These are phyloP conservation scores for Teunomyces stri DNA, from an alignment of 805 yeast genomes.

Conservation along the genomic window DNA sequence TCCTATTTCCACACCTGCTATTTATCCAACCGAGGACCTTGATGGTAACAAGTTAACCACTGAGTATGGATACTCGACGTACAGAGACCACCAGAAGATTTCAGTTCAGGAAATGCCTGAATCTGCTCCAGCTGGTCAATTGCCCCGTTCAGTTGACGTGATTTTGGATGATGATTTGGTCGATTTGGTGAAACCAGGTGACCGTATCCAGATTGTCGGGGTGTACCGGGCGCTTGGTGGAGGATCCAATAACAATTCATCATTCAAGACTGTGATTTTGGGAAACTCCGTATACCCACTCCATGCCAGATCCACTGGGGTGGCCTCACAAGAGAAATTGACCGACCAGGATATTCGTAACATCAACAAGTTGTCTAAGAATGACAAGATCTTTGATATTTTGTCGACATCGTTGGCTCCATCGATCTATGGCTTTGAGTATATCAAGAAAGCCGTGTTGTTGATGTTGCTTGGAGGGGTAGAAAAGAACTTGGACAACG, in stretches of 20 bases:
- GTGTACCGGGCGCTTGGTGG: conserved; percentile 91
- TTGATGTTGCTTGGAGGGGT: conserved; percentile 91
- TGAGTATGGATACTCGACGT: conserved; percentile 90
- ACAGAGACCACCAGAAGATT: conserved; percentile 89
- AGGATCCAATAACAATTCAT: conserved; percentile 52
- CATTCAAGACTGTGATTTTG: conserved; percentile 78
- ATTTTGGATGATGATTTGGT: conserved; percentile 94
- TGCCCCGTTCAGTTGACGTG: conserved; percentile 90
- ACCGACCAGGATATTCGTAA: conserved; percentile 83
- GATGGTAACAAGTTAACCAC: conserved; percentile 86
- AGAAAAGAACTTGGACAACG: conserved; percentile 90
- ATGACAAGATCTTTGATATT: conserved; percentile 68
- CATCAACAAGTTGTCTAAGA: conserved; percentile 74
- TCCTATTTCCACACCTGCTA: conserved; percentile 77
- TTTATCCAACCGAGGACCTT: conserved; percentile 89
- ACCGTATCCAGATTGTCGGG: conserved; percentile 90
- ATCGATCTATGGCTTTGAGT: conserved; percentile 89
- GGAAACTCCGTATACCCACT: conserved; percentile 89
- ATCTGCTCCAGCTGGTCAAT: conserved; percentile 95
- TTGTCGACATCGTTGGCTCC: conserved; percentile 91
- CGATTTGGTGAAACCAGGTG: conserved; percentile 92
- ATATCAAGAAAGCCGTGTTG: conserved; percentile 86
- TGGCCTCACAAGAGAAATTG: conserved; percentile 64
- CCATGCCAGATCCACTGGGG: conserved; percentile 85
- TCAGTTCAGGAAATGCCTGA: conserved; percentile 98